These are phyloP conservation scores for Exsudoporus floridanus DNA, from an alignment of 1,284 basidiomycete genomes.

Conservation along the genomic window DNA sequence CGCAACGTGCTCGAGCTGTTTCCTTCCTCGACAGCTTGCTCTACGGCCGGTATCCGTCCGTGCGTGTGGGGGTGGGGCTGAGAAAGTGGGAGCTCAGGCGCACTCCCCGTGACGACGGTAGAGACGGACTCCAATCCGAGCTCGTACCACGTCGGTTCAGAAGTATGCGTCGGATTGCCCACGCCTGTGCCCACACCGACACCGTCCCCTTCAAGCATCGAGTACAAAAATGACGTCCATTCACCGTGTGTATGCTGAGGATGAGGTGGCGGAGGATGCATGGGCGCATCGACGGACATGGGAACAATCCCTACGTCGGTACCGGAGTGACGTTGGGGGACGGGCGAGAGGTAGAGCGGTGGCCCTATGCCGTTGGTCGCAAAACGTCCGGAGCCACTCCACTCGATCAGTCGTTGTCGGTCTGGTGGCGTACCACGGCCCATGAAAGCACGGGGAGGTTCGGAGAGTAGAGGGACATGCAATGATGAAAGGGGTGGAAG, in stretches of 20 bases:
- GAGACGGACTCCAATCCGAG: slow-evolving; percentile 26
- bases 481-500: slow-evolving; percentile 32
- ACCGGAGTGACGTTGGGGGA: slow-evolving; percentile 20
- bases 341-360: slow-evolving; percentile 29
- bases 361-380: slow-evolving; percentile 20
- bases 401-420: slow-evolving; percentile 27
- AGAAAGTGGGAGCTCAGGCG: slow-evolving; percentile 20
- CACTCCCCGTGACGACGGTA: slow-evolving; percentile 6
- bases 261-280: slow-evolving; percentile 5
- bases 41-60: slow-evolving; percentile 1
- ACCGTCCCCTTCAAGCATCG: slow-evolving; percentile 35
- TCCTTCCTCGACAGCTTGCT: slow-evolving; percentile 25
- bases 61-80: slow-evolving; percentile 6
- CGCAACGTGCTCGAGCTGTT: slow-evolving; percentile 32
- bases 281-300: slow-evolving; percentile 23
- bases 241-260: slow-evolving; percentile 25
- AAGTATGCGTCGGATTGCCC: slow-evolving; percentile 1
- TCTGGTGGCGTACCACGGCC: slow-evolving; percentile 36
- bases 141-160: slow-evolving; percentile 30
- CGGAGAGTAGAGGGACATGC: slow-evolving; percentile 34
- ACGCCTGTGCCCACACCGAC: slow-evolving; percentile 12
- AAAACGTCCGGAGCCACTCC: slow-evolving; percentile 26
- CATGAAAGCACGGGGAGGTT: slow-evolving; percentile 37
- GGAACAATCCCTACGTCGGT: slow-evolving; percentile 20
- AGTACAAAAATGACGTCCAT: slow-evolving; percentile 36